A percentile compares a stretch with the other conserved stretches of the same genome.
phyloP scores from a whole-genome alignment of 257 asterid genomes.

The Solanum medicagineum region DNA sequence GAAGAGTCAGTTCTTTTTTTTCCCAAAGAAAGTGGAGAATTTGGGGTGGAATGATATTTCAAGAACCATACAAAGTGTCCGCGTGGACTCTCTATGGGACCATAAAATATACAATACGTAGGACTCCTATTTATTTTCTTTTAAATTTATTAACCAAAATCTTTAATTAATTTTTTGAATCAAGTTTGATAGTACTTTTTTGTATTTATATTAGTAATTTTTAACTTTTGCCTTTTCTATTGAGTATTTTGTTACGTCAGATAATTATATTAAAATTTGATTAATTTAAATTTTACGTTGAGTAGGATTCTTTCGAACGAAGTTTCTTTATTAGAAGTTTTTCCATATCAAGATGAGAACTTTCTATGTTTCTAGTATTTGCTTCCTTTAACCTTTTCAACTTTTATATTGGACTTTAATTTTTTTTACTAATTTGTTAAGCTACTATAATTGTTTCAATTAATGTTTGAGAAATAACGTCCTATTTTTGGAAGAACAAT shows the following conservation, averaged over 20 bases:
- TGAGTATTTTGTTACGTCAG: too few species aligned
- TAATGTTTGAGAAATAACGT: not conserved
- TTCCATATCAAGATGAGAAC: not conserved
- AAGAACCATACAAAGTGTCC: not conserved
- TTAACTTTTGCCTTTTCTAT: not conserved
- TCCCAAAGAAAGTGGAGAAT: not conserved
- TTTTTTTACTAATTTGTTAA: not conserved
- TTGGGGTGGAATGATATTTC: not conserved
- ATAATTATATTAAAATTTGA: too few species aligned
- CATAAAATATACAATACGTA: not conserved
- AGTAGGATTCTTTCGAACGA: not conserved
- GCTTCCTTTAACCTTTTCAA: not conserved
- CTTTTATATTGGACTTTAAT: not conserved
- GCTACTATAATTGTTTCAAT: not conserved
- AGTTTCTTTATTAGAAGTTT: not conserved
- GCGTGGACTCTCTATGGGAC: not conserved
- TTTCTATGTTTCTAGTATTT: not conserved
- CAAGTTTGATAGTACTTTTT: not conserved
- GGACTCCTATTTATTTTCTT: not conserved
- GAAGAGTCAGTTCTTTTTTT: not conserved
- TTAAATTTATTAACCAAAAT: not conserved
- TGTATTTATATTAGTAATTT: not conserved
- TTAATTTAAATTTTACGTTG: not conserved
- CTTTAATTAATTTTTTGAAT: not conserved
- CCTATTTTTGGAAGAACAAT: not conserved